Conservation (phyloP, 176 grass and related monocot species). For the Carex scoparia region DNA sequence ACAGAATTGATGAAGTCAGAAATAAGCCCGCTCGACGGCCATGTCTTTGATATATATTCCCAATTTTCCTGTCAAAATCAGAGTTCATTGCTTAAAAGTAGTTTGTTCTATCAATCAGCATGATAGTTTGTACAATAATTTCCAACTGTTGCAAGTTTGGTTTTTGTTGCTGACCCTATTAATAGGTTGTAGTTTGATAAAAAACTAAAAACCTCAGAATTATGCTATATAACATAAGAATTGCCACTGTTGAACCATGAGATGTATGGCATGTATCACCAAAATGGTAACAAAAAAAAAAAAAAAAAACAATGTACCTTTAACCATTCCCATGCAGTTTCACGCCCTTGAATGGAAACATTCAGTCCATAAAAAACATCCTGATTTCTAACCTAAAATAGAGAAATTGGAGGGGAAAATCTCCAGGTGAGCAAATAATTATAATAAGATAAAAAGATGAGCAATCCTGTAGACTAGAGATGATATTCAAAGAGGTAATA, state of each 20-base stretch:
- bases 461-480: not conserved
- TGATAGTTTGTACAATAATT: not conserved
- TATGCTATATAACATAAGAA: not conserved
- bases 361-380: conserved; percentile 49
- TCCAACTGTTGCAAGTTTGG: not conserved
- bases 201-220: not conserved
- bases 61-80: conserved; percentile 45
- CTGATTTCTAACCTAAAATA: conserved; percentile 64
- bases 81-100: not conserved
- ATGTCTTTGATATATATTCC: conserved; percentile 59
- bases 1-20: conserved; percentile 32
- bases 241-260: not conserved
- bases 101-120: not conserved
- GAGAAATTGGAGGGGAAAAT: conserved; percentile 13
- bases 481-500: not conserved
- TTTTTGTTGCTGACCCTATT: not conserved
- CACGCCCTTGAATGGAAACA: conserved; percentile 46
- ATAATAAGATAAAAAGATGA: not conserved
- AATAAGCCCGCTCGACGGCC: conserved; percentile 27
- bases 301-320: conserved; percentile 38
- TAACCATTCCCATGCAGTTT: conserved; percentile 70
- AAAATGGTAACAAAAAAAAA: not conserved
- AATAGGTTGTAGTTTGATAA: not conserved
- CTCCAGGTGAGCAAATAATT: not conserved
- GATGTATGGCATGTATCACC: not conserved